Percentiles rank a stretch among this genome's conserved stretches.
Evolutionary conservation across 768 basidiomycete species (phyloP).

Genomic region (Leccinum subgranulosum): DNA sequence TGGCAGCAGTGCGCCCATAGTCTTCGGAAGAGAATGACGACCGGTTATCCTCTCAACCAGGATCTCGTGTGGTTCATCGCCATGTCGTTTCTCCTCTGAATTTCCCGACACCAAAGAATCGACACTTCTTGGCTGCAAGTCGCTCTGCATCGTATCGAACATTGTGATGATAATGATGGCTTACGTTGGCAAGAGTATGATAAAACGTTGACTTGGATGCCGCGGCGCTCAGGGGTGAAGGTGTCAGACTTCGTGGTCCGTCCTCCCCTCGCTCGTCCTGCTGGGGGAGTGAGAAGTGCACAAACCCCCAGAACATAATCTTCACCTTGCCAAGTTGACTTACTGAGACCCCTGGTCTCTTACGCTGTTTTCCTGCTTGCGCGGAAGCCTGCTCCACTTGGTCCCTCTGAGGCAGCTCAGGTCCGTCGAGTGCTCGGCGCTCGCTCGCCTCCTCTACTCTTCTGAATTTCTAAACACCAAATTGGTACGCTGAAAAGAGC

Average conservation of each 20-base stretch:
- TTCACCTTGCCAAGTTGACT: conserved; percentile 60
- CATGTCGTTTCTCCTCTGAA: conserved; percentile 31
- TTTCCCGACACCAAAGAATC: conserved; percentile 42
- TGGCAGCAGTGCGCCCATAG: conserved; percentile 42
- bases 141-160: conserved; percentile 9
- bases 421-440: conserved; percentile 41
- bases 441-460: conserved; percentile 57
- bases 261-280: conserved; percentile 23
- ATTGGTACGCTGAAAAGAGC: not conserved
- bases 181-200: conserved; percentile 44
- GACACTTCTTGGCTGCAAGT: conserved; percentile 41
- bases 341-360: conserved; percentile 54
- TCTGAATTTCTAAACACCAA: conserved; percentile 47
- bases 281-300: conserved; percentile 7
- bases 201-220: conserved; percentile 48
- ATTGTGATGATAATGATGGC: not conserved
- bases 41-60: conserved; percentile 47
- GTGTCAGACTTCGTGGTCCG: conserved; percentile 14
- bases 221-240: conserved; percentile 38
- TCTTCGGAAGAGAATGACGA: conserved; percentile 41
- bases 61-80: conserved; percentile 47
- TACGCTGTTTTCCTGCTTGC: conserved; percentile 31
- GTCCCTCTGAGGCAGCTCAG: conserved; percentile 11
- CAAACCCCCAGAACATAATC: not conserved
- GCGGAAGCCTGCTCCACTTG: conserved; percentile 17